Evolutionary conservation across 2,329 filamentous ascomycete species (phyloP), one percentile per base, ranked within the genome.

Genomic region (Ceratocystis ficicola): DNA sequence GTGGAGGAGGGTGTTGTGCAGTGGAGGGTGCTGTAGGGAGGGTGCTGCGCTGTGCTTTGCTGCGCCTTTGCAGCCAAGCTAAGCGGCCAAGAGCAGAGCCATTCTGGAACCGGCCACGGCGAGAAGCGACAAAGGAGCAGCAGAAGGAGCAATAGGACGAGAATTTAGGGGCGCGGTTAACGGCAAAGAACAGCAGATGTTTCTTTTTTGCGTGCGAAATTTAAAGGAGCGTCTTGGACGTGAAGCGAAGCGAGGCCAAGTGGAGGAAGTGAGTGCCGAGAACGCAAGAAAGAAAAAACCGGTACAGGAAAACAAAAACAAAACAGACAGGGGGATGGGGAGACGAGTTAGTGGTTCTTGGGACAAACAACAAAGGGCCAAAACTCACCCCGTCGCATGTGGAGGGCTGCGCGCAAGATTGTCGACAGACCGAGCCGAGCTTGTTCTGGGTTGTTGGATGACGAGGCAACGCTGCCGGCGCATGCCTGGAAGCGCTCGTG

Each of bases 351-450:
- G 46, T 50, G 48, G 62, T 41, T 17, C 44, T 25, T 22, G 30
- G 46, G 46, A 44, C 59, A 60, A 61, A 63, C 17, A 32, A 61
- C 30, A 22, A 60, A 48, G 52, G 52, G 52, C 10, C 17, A 30
- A 41, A 52, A 80, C 84, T 80, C 77, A 93, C 90, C 87, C 78
- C 82, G 81, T 75, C 83, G 82, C 71, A 81, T 81, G 62, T 82
- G 76, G 69, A 94, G 82, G 46, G 92, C 84, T 46, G 85, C 84
- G 72, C 85, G 83, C 66, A 96, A 76, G 69, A 96, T 86, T 28
- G 86, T 81, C 62, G 87, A 86, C 55, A 97, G 81, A 73, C 89
- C 92, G 71, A 84, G 82, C 72, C 87, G 86, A 70, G 89, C 86
- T 69, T 83, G 87, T 71, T 91, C 87, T 4, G 88, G 83, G 44